These are phyloP conservation scores for Boletus albobrunnescens DNA, from an alignment of 1,284 basidiomycete genomes.

Conservation along the genomic window DNA sequence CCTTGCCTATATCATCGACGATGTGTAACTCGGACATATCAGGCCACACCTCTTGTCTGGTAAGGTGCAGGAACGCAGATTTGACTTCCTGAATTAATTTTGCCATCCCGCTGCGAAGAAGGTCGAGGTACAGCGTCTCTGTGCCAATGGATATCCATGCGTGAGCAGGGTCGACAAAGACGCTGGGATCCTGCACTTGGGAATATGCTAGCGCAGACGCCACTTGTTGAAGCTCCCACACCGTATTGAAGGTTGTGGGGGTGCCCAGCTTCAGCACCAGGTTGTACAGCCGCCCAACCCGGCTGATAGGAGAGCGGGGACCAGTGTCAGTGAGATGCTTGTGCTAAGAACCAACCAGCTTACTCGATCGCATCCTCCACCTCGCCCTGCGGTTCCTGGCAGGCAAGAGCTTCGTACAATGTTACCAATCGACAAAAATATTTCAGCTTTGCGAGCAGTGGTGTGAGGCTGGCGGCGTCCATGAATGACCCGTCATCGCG, in stretches of 20 bases:
- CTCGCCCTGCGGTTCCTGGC: not conserved
- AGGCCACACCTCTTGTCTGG: no score
- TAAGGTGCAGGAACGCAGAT: no score
- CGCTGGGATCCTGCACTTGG: constrained; percentile 1
- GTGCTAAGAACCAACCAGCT: no score
- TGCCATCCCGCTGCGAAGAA: no score
- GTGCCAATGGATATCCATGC: constrained; percentile 8
- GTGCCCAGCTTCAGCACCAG: no score
- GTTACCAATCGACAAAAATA: constrained; percentile 6
- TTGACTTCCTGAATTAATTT: no score
- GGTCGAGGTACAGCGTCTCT: not conserved
- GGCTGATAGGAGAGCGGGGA: no score
- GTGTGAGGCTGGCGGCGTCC: not conserved
- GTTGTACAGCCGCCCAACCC: no score
- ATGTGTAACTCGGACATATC: no score
- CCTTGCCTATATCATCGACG: no score
- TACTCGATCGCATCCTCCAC: not conserved
- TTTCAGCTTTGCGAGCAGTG: constrained; percentile 4
- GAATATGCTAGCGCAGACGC: not conserved
- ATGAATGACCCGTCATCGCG: constrained; percentile 5
- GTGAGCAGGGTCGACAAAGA: not conserved
- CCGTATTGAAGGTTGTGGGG: not conserved
- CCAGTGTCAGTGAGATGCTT: no score
- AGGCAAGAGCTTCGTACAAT: not conserved
- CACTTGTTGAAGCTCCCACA: constrained; percentile 7